These are phyloP conservation scores for Candida odintsovae DNA, from an alignment of 805 yeast genomes.

Conservation along the genomic window DNA sequence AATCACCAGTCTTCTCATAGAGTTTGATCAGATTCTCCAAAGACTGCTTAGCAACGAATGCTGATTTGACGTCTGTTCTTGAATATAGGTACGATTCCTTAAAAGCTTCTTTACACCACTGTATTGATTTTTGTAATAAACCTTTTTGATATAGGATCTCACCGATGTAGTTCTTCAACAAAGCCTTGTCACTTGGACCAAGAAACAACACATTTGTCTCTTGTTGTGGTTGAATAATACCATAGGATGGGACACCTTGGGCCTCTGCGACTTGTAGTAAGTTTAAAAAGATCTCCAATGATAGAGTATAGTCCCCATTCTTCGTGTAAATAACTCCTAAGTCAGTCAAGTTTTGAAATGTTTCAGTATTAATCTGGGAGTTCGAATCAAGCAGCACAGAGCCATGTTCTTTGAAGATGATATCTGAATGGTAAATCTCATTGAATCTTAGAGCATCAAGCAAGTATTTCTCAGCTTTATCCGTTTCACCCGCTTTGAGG, in stretches of 20 bases:
- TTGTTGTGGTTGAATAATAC: background rate
- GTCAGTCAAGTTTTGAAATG: conserved; percentile 19
- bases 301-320: conserved; percentile 10
- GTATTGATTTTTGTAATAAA: conserved; percentile 29
- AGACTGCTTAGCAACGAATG: conserved; percentile 33
- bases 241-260: background rate
- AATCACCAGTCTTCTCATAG: conserved; percentile 13
- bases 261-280: conserved; percentile 15
- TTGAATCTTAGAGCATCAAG: conserved; percentile 25
- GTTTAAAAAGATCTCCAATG: conserved; percentile 33
- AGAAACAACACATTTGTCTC: background rate
- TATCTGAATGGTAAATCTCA: conserved; percentile 16
- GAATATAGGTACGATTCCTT: conserved; percentile 26
- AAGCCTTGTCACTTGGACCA: conserved; percentile 23
- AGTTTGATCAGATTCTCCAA: conserved; percentile 26
- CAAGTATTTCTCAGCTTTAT: conserved; percentile 25
- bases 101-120: conserved; percentile 35
- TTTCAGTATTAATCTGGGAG: conserved; percentile 18
- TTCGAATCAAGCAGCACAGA: conserved; percentile 11
- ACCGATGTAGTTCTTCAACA: conserved; percentile 36
- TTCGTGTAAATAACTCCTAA: conserved; percentile 21
- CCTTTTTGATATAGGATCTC: conserved; percentile 36
- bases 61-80: conserved; percentile 29
- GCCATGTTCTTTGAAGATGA: conserved; percentile 13
- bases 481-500: conserved; percentile 13